Percentiles rank a stretch among this genome's conserved stretches.
Evolutionary conservation across 139 green algal species (phyloP).

Genomic region (Chlamydomonas sp.): DNA sequence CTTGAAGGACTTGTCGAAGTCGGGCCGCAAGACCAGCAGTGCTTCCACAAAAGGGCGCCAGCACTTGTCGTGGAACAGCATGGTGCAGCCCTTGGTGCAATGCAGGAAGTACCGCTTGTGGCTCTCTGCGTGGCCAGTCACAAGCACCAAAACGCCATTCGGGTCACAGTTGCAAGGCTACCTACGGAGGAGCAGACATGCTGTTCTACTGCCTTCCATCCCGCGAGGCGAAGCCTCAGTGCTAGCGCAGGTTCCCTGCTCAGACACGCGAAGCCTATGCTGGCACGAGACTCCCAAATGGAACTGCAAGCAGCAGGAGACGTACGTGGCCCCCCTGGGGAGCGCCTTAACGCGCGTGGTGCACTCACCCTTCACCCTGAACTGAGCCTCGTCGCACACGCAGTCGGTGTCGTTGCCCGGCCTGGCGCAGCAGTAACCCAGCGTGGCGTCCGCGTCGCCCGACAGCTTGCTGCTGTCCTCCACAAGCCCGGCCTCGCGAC

Average conservation of each 20-base stretch:
- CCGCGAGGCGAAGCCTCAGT: too few relatives aligned
- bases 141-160: too few relatives aligned
- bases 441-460: not conserved
- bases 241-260: too few relatives aligned
- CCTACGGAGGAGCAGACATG: too few relatives aligned
- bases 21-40: slow-evolving; percentile 2
- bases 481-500: slow-evolving; percentile 5
- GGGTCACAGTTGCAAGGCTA: too few relatives aligned
- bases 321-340: too few relatives aligned
- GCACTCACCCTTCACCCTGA: not conserved
- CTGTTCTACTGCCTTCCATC: too few relatives aligned
- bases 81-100: slow-evolving; percentile 19
- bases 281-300: too few relatives aligned
- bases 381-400: slow-evolving; percentile 13
- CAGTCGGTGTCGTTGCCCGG: slow-evolving; percentile 33
- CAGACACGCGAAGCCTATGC: too few relatives aligned
- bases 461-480: not conserved
- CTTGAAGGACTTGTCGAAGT: slow-evolving; percentile 32
- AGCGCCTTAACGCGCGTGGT: too few relatives aligned
- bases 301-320: too few relatives aligned
- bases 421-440: slow-evolving; percentile 26
- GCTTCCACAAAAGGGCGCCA: slow-evolving; percentile 19
- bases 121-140: not conserved
- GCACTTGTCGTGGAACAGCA: slow-evolving; percentile 32
- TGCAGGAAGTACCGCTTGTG: slow-evolving; percentile 14